Evolutionary conservation across 1,284 basidiomycete species (phyloP).

Genomic region (Microbotryomycetes sp.): DNA sequence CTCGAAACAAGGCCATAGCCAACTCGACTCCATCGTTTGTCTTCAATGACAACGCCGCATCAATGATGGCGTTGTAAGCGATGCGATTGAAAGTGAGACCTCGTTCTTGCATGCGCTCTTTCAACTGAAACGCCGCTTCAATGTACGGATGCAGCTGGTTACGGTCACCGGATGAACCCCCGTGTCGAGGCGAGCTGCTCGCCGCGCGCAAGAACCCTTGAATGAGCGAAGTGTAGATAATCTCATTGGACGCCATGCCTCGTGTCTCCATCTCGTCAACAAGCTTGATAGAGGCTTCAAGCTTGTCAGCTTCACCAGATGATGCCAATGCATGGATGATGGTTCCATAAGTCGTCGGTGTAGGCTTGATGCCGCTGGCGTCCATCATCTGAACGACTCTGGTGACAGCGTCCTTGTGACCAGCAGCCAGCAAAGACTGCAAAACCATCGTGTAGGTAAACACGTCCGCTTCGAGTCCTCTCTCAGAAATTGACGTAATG

Average conservation of each 20-base stretch:
- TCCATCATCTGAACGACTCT: slow-evolving; percentile 28
- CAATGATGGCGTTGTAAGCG: slow-evolving; percentile 30
- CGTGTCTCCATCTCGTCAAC: slow-evolving; percentile 30
- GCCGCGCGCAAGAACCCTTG: slow-evolving; percentile 27
- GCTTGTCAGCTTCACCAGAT: slow-evolving; percentile 17
- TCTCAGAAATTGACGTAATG: slow-evolving; percentile 16
- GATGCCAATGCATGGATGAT: slow-evolving; percentile 19
- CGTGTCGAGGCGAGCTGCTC: neutral
- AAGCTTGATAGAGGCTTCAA: slow-evolving; percentile 26
- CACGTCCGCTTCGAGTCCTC: slow-evolving; percentile 24
- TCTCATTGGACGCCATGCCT: slow-evolving; percentile 20
- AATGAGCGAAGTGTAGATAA: slow-evolving; percentile 32
- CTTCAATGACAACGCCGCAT: slow-evolving; percentile 12
- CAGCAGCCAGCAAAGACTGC: slow-evolving; percentile 20
- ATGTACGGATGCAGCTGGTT: slow-evolving; percentile 18
- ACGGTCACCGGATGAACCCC: neutral
- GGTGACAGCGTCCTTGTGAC: slow-evolving; percentile 24
- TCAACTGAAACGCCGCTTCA: slow-evolving; percentile 22
- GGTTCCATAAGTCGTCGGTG: slow-evolving; percentile 27
- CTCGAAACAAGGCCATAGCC: slow-evolving; percentile 15
- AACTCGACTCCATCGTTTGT: slow-evolving; percentile 9
- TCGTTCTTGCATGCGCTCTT: slow-evolving; percentile 22
- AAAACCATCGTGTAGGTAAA: slow-evolving; percentile 31
- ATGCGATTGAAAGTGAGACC: slow-evolving; percentile 22
- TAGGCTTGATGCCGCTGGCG: slow-evolving; percentile 18